Evolutionary conservation across 2,329 filamentous ascomycete species (phyloP).

Genomic region (Macrophomina tecta): DNA sequence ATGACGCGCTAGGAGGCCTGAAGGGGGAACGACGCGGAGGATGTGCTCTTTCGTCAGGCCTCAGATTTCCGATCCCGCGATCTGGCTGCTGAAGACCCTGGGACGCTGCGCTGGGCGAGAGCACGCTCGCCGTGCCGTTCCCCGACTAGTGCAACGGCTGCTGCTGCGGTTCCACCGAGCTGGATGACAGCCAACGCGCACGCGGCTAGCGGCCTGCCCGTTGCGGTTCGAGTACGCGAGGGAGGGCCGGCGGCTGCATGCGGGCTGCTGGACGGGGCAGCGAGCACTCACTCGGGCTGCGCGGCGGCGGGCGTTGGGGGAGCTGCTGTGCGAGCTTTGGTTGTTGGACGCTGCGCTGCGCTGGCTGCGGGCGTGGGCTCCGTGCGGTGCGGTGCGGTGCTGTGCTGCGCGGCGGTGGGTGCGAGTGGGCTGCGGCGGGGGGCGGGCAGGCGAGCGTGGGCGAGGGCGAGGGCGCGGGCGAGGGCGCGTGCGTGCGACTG

Average conservation of each 20-base stretch:
- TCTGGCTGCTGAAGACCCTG: slow-evolving; percentile 28
- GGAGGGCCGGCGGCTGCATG: slow-evolving; percentile 22
- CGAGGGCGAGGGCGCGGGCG: background rate
- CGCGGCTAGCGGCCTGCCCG: slow-evolving; percentile 16
- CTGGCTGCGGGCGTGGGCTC: too few relatives aligned
- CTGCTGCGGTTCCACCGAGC: slow-evolving; percentile 27
- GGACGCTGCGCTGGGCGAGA: slow-evolving; percentile 18
- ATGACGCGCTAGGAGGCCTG: slow-evolving; percentile 24
- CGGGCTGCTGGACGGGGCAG: slow-evolving; percentile 15
- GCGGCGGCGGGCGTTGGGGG: background rate
- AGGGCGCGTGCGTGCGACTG: background rate
- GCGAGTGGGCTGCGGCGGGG: too few relatives aligned
- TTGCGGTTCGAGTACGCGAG: slow-evolving; percentile 22
- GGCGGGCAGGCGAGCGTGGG: too few relatives aligned
- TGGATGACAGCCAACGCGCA: slow-evolving; percentile 24
- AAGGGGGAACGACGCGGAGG: slow-evolving; percentile 25
- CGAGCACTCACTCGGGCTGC: background rate
- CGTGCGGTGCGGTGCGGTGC: too few relatives aligned
- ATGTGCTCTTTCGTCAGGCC: slow-evolving; percentile 25
- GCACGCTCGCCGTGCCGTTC: slow-evolving; percentile 26
- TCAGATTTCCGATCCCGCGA: slow-evolving; percentile 27
- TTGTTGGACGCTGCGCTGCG: slow-evolving; percentile 5
- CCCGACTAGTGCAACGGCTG: slow-evolving; percentile 27
- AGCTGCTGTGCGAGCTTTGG: slow-evolving; percentile 24
- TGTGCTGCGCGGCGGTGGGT: too few relatives aligned